phyloP scores from a whole-genome alignment of 331 rosid species.

The Telfairia occidentalis region DNA sequence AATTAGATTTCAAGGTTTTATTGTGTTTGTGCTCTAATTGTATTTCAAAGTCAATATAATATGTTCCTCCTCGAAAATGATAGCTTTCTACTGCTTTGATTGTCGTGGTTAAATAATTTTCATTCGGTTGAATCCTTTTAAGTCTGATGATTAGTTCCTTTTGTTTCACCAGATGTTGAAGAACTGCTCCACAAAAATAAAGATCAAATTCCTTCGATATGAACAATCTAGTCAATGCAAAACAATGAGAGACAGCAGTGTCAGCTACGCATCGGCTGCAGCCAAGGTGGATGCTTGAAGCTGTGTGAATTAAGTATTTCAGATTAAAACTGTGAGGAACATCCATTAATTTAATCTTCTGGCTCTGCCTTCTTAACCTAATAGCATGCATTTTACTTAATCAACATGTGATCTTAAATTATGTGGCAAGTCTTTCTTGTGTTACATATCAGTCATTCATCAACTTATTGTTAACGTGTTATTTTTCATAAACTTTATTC shows the following conservation, averaged over 20 bases:
- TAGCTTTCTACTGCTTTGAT: neutral
- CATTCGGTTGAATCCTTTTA: neutral
- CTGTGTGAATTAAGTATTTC: conserved; percentile 12
- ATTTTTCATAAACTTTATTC: neutral
- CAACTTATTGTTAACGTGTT: neutral
- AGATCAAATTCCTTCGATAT: conserved; percentile 68
- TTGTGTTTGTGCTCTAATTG: neutral
- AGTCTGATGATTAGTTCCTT: neutral
- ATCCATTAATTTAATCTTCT: neutral
- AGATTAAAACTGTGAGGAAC: neutral
- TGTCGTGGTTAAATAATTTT: neutral
- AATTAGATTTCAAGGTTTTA: neutral
- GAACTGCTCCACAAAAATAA: conserved; percentile 51
- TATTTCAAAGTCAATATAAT: neutral
- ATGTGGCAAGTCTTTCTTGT: neutral
- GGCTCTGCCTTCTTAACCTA: neutral
- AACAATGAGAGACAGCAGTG: conserved; percentile 71
- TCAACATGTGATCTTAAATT: neutral
- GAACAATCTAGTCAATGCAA: conserved; percentile 94
- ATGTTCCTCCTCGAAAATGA: neutral
- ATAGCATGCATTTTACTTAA: neutral
- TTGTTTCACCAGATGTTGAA: conserved; percentile 59
- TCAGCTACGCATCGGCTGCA: conserved; percentile 96
- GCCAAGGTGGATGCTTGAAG: conserved; percentile 59
- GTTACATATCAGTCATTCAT: neutral